Evolutionary conservation across 2,329 filamentous ascomycete genomes (phyloP), one percentile per base, ranked within the genome.

Genomic region (Dothiorella sarmentorum): DNA sequence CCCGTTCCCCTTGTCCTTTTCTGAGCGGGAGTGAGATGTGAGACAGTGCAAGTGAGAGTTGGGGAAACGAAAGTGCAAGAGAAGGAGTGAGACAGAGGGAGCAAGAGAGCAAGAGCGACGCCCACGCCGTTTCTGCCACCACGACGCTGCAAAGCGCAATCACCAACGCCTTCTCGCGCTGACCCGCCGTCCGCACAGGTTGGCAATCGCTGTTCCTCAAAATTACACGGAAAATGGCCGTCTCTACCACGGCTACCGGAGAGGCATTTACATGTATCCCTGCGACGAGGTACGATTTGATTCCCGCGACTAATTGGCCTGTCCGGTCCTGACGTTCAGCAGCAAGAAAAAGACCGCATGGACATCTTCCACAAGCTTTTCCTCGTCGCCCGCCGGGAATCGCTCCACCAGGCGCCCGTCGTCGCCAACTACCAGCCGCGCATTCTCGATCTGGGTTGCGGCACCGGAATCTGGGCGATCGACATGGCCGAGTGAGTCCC

Each of bases 391-490:
- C 84, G 87, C 62, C 73, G 77, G 42, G 77, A 80, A 35, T 71
- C 79, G 65, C 66, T 80, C 65, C 71, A 76, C 64, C 67, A 73
- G 69, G 73, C 79, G 61, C 75, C 78, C 35, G 69, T 78, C 51
- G 66, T 72, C 61, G 63, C 73, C 60, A 45, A 11, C 22, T 68
- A 66, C 4, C 73, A 73, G 58, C 75, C 76, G 59, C 78, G 81
- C 61, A 81, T 86, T 61, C 75, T 86, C 58, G 84, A 85, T 65
- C 68, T 96, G 56, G 93, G 91, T 40, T 92, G 88, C 63, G 93
- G 92, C 18, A 96, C 91, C 1, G 91, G 91, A 37, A 93, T 96
- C 61, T 97, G 93, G 93, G 85, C 88, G 38, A 89, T 95, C 66
- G 88, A 93, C 64, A 88, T 96, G 75, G 88, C 89, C 62, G 86